A percentile compares a stretch with the other conserved stretches of the same genome.
Evolutionary conservation across 1,139 yeast genomes (phyloP).

Genomic region (Candida labiduridarum): DNA sequence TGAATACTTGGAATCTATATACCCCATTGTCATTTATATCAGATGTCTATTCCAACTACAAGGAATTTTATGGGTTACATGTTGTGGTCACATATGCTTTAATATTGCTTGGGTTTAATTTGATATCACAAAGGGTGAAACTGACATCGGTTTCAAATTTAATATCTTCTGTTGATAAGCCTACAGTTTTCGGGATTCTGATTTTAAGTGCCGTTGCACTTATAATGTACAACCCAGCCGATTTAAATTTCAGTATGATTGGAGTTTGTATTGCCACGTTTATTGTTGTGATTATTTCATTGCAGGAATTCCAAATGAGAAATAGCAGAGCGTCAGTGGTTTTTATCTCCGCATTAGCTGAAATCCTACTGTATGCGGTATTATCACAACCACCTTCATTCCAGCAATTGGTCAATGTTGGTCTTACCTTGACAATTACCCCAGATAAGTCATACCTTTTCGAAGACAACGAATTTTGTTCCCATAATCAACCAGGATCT

Average conservation of each 20-base stretch:
- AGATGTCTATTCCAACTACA: slow-evolving; percentile 21
- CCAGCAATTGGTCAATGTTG: slow-evolving; percentile 6
- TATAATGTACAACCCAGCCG: slow-evolving; percentile 5
- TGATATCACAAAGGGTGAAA: slow-evolving; percentile 5
- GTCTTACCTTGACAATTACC: slow-evolving; percentile 11
- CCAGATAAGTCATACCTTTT: slow-evolving; percentile 11
- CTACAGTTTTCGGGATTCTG: slow-evolving; percentile 6
- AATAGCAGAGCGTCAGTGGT: slow-evolving; percentile 21
- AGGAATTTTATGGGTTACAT: slow-evolving; percentile 1
- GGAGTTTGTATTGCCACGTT: slow-evolving; percentile 28
- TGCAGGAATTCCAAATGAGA: slow-evolving; percentile 26
- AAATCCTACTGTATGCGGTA: slow-evolving; percentile 26
- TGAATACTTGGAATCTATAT: slow-evolving; percentile 30
- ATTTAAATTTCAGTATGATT: slow-evolving; percentile 23
- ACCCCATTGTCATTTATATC: slow-evolving; percentile 25
- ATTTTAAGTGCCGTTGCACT: background rate
- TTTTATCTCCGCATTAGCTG: slow-evolving; percentile 21
- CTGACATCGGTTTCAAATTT: slow-evolving; percentile 8
- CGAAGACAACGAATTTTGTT: background rate
- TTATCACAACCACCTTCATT: slow-evolving; percentile 13
- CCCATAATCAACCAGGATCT: slow-evolving; percentile 1
- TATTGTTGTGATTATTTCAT: slow-evolving; percentile 26
- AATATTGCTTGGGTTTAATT: slow-evolving; percentile 9
- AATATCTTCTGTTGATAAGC: slow-evolving; percentile 5
- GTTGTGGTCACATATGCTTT: slow-evolving; percentile 14